phyloP scores from a whole-genome alignment of 208 protist species.

The Leishmania gerbilli region DNA sequence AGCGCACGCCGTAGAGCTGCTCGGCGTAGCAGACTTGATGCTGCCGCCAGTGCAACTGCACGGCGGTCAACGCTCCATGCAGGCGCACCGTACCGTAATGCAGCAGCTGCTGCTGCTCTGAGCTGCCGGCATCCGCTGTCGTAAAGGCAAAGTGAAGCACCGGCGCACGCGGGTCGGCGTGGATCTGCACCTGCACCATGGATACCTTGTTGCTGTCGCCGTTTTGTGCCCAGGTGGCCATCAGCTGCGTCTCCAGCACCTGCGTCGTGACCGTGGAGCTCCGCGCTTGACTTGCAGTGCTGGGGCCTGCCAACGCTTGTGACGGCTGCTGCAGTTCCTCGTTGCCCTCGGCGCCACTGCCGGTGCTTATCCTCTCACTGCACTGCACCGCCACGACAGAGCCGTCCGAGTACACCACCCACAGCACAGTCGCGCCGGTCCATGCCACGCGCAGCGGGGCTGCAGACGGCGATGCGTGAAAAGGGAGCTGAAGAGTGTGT shows the following conservation, averaged over 20 bases:
- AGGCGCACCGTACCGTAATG: conserved; percentile 41
- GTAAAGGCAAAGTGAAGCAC: conserved; percentile 33
- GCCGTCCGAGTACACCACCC: conserved; percentile 63
- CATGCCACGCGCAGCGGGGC: conserved; percentile 36
- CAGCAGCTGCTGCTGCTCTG: neutral
- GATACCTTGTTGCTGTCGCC: neutral
- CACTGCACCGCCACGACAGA: conserved; percentile 34
- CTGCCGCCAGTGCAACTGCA: conserved; percentile 19
- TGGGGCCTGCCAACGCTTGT: neutral
- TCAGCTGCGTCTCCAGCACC: conserved; percentile 14
- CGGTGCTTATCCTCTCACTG: neutral
- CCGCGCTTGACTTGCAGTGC: neutral
- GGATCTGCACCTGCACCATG: conserved; percentile 12
- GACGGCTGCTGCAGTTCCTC: conserved; percentile 16
- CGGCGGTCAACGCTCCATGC: neutral
- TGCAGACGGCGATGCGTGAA: conserved; percentile 13
- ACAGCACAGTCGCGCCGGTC: conserved; percentile 41
- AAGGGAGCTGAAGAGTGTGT: conserved; percentile 25
- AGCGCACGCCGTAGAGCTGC: conserved; percentile 46
- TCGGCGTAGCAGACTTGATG: conserved; percentile 30
- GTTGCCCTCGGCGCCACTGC: neutral
- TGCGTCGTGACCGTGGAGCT: neutral
- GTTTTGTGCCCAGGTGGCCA: neutral
- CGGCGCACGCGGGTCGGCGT: conserved; percentile 32
- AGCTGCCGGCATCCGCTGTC: conserved; percentile 1